Conservation (phyloP, 2,329 filamentous ascomycete species). For the Stagonosporopsis tanaceti region DNA sequence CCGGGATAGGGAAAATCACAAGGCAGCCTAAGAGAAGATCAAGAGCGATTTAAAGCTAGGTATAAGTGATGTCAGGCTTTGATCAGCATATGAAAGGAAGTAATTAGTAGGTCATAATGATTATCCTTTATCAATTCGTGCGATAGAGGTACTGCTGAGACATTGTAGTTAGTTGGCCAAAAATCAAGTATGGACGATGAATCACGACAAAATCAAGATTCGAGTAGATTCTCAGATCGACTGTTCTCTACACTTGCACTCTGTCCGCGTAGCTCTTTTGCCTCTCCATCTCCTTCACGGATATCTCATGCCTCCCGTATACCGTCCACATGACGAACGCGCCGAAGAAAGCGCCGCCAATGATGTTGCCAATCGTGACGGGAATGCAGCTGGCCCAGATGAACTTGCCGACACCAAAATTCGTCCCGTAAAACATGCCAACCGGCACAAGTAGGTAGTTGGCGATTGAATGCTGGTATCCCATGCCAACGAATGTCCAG, state of each 20-base stretch:
- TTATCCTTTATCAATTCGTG: too few relatives aligned
- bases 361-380: constrained; percentile 16
- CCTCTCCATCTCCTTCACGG: constrained; percentile 4
- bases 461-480: constrained; percentile 19
- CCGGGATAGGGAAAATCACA: neutral
- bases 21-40: neutral
- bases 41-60: neutral
- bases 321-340: constrained; percentile 19
- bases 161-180: too few relatives aligned
- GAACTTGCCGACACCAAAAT: constrained; percentile 16
- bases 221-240: too few relatives aligned
- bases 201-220: neutral
- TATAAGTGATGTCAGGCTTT: too few relatives aligned
- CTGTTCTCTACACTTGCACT: neutral
- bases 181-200: neutral
- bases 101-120: too few relatives aligned
- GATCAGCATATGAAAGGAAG: too few relatives aligned
- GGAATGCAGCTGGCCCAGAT: constrained; percentile 21
- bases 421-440: constrained; percentile 20
- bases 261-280: neutral
- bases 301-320: constrained; percentile 16
- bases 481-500: constrained; percentile 16
- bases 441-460: constrained; percentile 18
- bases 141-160: too few relatives aligned
- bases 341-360: constrained; percentile 19